phyloP scores from a whole-genome alignment of 352 stramenopile species.

The Globisporangium spinosum region DNA sequence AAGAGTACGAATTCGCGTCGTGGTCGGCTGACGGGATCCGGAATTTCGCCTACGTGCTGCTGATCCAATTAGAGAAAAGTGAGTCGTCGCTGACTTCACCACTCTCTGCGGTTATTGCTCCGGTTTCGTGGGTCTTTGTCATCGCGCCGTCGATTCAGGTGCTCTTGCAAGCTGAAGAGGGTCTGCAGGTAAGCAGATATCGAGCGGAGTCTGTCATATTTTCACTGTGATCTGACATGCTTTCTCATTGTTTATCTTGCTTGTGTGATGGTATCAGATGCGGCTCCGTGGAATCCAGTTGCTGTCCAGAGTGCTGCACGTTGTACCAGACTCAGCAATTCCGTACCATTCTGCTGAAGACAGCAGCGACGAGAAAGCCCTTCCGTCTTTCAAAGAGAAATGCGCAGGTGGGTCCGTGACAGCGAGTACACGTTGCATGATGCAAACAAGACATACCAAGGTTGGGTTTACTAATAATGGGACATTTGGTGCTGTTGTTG shows the following conservation, averaged over 20 bases:
- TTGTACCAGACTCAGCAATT: not conserved
- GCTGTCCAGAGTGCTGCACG: conserved; percentile 2
- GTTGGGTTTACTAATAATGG: too few relatives aligned
- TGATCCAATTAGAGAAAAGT: conserved; percentile 16
- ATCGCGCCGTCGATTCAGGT: conserved; percentile 34
- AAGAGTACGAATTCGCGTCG: conserved; percentile 55
- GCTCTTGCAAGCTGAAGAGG: conserved; percentile 36
- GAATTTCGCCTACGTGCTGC: conserved; percentile 31
- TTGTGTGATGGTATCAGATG: not conserved
- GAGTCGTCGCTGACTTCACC: not conserved
- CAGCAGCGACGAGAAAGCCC: not conserved
- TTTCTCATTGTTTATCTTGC: not conserved
- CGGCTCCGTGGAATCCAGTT: conserved; percentile 10
- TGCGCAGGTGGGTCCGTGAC: conserved; percentile 4
- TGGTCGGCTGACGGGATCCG: conserved; percentile 54
- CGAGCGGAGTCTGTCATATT: not conserved
- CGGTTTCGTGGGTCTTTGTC: conserved; percentile 47
- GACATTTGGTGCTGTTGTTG: too few relatives aligned
- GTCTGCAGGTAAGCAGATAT: conserved; percentile 20
- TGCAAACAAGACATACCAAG: too few relatives aligned
- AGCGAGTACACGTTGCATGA: not conserved
- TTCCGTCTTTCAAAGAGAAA: conserved; percentile 11
- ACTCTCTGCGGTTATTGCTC: conserved; percentile 26
- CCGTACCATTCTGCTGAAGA: not conserved
- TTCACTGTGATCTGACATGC: not conserved